Evolutionary conservation across 2,329 filamentous ascomycete genomes (phyloP), one percentile per base, ranked within the genome.

Genomic region (Paraphaeosphaeria minitans): DNA sequence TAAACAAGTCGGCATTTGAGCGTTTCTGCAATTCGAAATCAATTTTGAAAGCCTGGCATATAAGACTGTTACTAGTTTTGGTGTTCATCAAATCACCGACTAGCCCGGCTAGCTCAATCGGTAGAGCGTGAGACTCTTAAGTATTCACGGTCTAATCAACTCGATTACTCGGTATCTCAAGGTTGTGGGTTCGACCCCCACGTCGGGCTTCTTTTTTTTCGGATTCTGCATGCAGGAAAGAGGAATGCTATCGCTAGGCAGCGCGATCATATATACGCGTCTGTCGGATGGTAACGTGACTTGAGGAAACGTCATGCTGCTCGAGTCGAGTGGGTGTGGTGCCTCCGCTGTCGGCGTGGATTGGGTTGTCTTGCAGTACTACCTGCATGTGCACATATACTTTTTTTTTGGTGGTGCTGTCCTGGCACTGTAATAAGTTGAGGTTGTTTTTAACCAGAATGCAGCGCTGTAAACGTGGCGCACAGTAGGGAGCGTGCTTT

Each of bases 41-140:
- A 10, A 4, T 6, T 8, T 39, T 4, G 3, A 12, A 5, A 13
- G 3, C 46, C 46, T n/a, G 24, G 46, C 13, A 48, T 48, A 48
- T 33, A 33, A 19, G 8, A 1, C 6, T 43, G 4, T 31, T 12
- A 29, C 3, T 24, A 10, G 21, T 24, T 6, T 10, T 2, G 7
- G n/a, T 31, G 29, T 24, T 16, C 49, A 52, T 52, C 35, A 52
- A 53, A 43, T 43, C 50, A 43, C 16, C 16, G n/a, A 31, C 37
- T 29, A 63, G 68, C 66, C 61, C 63, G 67, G 67, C 67, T 68
- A 66, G 66, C 65, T 67, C 66, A 70, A 70, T 70, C 68, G 68
- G 65, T 67, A 67, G 65, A 67, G 65, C 63, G 65, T 67, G 65
- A 67, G 65, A 67, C 65, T 67, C 65, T 67, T 70, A 70, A 31